phyloP scores from a whole-genome alignment of 495 filamentous ascomycete species.

The Penicillium mononematosum region DNA sequence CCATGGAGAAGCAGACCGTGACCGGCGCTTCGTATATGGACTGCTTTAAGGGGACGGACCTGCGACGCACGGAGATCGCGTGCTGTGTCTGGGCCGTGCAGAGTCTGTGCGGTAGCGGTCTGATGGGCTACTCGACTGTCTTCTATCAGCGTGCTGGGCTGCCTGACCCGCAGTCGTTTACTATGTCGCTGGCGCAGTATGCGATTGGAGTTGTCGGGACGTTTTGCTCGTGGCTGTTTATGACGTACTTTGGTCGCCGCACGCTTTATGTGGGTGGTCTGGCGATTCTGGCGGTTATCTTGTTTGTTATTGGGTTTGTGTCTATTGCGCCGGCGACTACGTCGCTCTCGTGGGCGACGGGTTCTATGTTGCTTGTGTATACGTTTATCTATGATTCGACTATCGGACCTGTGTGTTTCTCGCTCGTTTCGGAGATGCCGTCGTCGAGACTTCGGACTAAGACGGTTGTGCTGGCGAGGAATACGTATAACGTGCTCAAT shows the following conservation, averaged over 20 bases:
- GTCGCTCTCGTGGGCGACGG: slow-evolving; percentile 51
- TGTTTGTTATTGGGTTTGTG: slow-evolving; percentile 62
- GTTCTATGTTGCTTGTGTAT: slow-evolving; percentile 55
- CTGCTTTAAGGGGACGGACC: slow-evolving; percentile 70
- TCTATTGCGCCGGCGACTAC: slow-evolving; percentile 49
- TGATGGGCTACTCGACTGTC: slow-evolving; percentile 74
- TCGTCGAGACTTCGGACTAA: slow-evolving; percentile 59
- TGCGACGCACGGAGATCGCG: slow-evolving; percentile 71
- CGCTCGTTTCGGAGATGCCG: slow-evolving; percentile 60
- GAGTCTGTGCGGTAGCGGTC: slow-evolving; percentile 69
- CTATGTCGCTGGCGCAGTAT: slow-evolving; percentile 26
- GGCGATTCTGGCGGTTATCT: slow-evolving; percentile 42
- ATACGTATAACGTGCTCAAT: slow-evolving; percentile 55
- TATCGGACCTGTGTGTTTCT: slow-evolving; percentile 61
- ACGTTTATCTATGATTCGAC: slow-evolving; percentile 56
- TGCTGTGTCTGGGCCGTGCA: slow-evolving; percentile 79
- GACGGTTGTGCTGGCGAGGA: slow-evolving; percentile 61
- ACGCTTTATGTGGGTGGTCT: slow-evolving; percentile 55
- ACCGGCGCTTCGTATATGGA: slow-evolving; percentile 62
- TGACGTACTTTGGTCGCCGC: slow-evolving; percentile 51
- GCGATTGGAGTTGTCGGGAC: slow-evolving; percentile 32
- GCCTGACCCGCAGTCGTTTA: slow-evolving; percentile 36
- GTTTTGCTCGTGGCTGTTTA: slow-evolving; percentile 27
- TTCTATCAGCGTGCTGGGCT: slow-evolving; percentile 54
- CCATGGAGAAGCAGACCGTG: slow-evolving; percentile 64